Evolutionary conservation across 345 rosid species (phyloP), one percentile per base, ranked within the genome.

Genomic region (Euphorbia pulcherrima): DNA sequence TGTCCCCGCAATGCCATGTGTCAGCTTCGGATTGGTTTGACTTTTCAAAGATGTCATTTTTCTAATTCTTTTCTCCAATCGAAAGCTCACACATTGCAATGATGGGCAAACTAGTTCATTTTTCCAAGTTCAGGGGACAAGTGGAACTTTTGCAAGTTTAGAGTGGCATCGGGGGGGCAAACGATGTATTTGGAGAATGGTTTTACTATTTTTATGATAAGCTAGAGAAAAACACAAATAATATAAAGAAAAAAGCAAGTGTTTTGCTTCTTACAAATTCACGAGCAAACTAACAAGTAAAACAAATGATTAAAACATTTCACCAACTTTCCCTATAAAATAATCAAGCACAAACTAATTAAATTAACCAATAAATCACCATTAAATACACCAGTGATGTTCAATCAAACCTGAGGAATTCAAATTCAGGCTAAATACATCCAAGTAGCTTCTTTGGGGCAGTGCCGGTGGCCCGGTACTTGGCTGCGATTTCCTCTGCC

Each of bases 401-500:
- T 37, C 29, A 44, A 30, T 24, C 67, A 60, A 24, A 68, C 47
- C 68, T 20, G 24, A 46, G 44, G 20, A 3, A 23, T 62, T 48
- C 37, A 17, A 66, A 23, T 62, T 48, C 37, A 17, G 67, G 61
- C 61, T 78, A 80, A 54, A 87, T 83, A 56, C 83, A 82, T 28
- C 92, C 76, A 11, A 85, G 77, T 18, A 83, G 77, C 80, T 86
- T 91, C 72, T 82, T 88, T 1, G 99, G 99, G 41, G 84, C 66
- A 33, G 87, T 80, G 68, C 97, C 92, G 0, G 86, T 86, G 39
- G 91, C 93, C 0, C 93, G 88, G 70, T 86, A 92, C 69, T 91
- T 94, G 1, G 93, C 93, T 33, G 93, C 97, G 8, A 51, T 21
- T 74, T 94, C 97, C 73, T 94, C 99, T 2, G 96, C 92, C 68